Base-by-base conservation (phyloP, 106 monocot genomes). In the Dendrobium catenatum region DNA sequence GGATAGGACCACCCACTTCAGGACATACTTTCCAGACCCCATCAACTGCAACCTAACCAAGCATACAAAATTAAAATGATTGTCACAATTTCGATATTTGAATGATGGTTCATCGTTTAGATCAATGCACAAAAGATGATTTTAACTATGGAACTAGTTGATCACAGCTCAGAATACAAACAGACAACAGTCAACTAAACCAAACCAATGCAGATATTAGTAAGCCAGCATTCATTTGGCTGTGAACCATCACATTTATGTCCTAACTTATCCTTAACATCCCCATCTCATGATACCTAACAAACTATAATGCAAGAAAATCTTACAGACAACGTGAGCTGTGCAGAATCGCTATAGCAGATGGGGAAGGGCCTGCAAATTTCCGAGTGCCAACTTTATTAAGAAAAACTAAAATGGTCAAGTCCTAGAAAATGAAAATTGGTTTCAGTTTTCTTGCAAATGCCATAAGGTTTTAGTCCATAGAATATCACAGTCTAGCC, bases 21-120 rank as follows among this genome's bases (percentile, higher is more conserved):
- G 99, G 99, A 80, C 99, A 99, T 46, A 61, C 51, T 84, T 89
- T 95, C 99, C 99, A 99, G 19, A 89, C 78, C 43, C 93, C 95
- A 90, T 99, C 99, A 79, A 95, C 93, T 43, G 95, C 95, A 78
- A 99, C 93, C 99, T 99, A 84, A 55, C 82, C 64, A 85, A 77
- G 9, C 49, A 48, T 81, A 49, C 68, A 2, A 41, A 58, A 81
- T 49, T 79, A 9, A 41, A 0, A 42, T 43, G 5, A 74, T n/a
- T n/a, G 72, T 15, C 4, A 29, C 72, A 72, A 40, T 40, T 72
- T 72, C 5, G 5, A 33, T 16, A 72, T 33, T 72, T 72, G 72
- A 40, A 72, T 15, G 5, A 40, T 66, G 24, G 16, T 72, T 40
- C 40, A 17, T 40, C 27, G 40, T 72, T 40, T 15, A 5, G 26